These are phyloP conservation scores for Aureobasidium sp. DNA, from an alignment of 2,329 filamentous ascomycete genomes.

Conservation along the genomic window DNA sequence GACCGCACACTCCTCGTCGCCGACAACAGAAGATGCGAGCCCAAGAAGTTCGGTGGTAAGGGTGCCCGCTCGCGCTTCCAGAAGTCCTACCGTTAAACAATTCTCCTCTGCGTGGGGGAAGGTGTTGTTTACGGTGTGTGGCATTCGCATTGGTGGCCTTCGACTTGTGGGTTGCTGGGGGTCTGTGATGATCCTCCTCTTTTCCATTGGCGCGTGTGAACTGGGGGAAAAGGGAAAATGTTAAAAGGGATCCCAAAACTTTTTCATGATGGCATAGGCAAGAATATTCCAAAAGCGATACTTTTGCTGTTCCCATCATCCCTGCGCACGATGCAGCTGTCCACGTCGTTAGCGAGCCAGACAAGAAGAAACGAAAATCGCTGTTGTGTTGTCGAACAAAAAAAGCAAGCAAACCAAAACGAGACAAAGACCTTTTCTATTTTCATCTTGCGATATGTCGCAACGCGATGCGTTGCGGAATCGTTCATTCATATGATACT, in stretches of 20 bases:
- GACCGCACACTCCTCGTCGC: slow-evolving; percentile 96
- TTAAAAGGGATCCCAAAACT: background rate
- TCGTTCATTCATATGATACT: background rate
- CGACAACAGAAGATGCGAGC: slow-evolving; percentile 98
- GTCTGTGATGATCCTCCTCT: background rate
- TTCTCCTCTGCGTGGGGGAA: slow-evolving; percentile 1
- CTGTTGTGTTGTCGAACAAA: background rate
- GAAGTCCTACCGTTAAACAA: slow-evolving; percentile 93
- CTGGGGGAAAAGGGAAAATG: slow-evolving; percentile 1
- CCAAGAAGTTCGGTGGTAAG: slow-evolving; percentile 94
- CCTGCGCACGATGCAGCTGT: background rate
- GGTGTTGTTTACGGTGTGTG: slow-evolving; percentile 5
- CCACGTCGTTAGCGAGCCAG: background rate
- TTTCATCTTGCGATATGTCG: background rate
- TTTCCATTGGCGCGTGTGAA: background rate
- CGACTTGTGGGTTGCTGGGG: slow-evolving; percentile 3
- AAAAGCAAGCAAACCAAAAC: slow-evolving; percentile 1
- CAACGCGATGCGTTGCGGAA: background rate
- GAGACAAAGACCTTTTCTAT: background rate
- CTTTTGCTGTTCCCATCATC: background rate
- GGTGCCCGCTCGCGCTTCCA: slow-evolving; percentile 96
- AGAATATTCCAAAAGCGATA: slow-evolving; percentile 1
- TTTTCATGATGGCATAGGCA: slow-evolving; percentile 8
- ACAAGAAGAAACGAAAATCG: background rate
- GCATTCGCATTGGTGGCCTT: background rate